phyloP scores from a whole-genome alignment of 2,329 filamentous ascomycete genomes.

The Colletotrichum sp. region DNA sequence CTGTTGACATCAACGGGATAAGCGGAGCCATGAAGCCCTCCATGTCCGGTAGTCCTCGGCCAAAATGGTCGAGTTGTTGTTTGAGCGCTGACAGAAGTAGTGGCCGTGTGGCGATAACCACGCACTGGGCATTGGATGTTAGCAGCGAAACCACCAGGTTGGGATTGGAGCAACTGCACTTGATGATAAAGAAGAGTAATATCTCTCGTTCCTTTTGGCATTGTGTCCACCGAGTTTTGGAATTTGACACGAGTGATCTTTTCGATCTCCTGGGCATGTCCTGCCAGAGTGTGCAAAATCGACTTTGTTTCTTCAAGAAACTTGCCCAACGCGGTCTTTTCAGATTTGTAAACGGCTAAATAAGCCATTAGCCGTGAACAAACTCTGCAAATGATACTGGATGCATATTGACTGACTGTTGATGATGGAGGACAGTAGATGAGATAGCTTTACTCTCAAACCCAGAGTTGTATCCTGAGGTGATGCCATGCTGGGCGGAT shows the following conservation, averaged over 20 bases:
- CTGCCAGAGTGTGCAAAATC: slow-evolving; percentile 38
- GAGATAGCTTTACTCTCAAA: slow-evolving; percentile 39
- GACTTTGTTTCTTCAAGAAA: slow-evolving; percentile 41
- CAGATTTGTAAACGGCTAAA: slow-evolving; percentile 38
- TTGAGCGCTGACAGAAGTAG: slow-evolving; percentile 42
- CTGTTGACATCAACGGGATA: slow-evolving; percentile 38
- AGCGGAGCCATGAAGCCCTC: slow-evolving; percentile 33
- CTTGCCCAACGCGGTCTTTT: slow-evolving; percentile 30
- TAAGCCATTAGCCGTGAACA: neutral
- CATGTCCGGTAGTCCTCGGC: slow-evolving; percentile 29
- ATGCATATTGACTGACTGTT: slow-evolving; percentile 29
- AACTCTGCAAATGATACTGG: neutral
- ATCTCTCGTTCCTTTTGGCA: slow-evolving; percentile 40
- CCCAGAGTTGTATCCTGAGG: slow-evolving; percentile 33
- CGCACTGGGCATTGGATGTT: slow-evolving; percentile 30
- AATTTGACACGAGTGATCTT: slow-evolving; percentile 37
- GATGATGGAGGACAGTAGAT: slow-evolving; percentile 38
- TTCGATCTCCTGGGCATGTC: slow-evolving; percentile 43
- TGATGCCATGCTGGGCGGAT: slow-evolving; percentile 28
- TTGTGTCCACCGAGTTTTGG: slow-evolving; percentile 32
- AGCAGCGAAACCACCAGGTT: neutral
- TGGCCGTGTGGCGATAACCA: slow-evolving; percentile 42
- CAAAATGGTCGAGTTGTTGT: slow-evolving; percentile 35
- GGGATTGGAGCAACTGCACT: slow-evolving; percentile 24
- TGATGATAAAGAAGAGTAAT: slow-evolving; percentile 43